Evolutionary conservation across 2,329 filamentous ascomycete genomes (phyloP), one percentile per base, ranked within the genome.

Genomic region (Aquanectria penicillioides): DNA sequence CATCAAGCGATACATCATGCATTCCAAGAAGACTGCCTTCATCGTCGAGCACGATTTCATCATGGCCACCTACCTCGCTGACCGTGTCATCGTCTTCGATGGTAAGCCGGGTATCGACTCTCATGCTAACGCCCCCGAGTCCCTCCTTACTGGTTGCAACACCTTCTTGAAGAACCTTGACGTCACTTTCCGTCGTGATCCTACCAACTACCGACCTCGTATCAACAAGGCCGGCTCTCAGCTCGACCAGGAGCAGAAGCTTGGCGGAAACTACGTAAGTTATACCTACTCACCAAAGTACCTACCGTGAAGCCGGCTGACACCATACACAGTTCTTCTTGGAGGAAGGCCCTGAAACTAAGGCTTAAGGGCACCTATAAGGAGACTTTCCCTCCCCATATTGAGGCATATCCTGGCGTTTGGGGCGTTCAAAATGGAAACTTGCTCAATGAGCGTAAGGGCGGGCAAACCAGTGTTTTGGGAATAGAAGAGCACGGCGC

Each of bases 31-130:
- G 88, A 99, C 95, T 1, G 95, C 95, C 47, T 99, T 99, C 77
- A 89, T 99, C 69, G 94, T 99, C 76, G 95, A 99, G 88, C 95
- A 99, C 90, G 95, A 99, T 86, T 98, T 99, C 83, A 97, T 98
- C 82, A 97, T 98, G 94, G 86, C 86, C 40, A 88, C 85, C 15
- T 87, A 87, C 68, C 82, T 88, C 49, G 86, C 95, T 40, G 96
- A 99, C 74, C 92, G 95, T 68, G 95, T 99, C 77, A 99, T 99
- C 73, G 95, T 99, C 73, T 99, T 99, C 73, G 95, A 98, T 74
- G 95, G 96, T 69, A 75, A 96, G 80, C 95, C 96, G 44, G 95
- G 94, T 73, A 85, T 97, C 69, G 84, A 97, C 68, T 87, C 95
- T 51, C 92, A 89, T 68, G 96, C 95, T 68, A 97, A 97, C 78